Evolutionary conservation across 2,329 filamentous ascomycete genomes (phyloP).

Genomic region (Trichoderma atrobrunneum): DNA sequence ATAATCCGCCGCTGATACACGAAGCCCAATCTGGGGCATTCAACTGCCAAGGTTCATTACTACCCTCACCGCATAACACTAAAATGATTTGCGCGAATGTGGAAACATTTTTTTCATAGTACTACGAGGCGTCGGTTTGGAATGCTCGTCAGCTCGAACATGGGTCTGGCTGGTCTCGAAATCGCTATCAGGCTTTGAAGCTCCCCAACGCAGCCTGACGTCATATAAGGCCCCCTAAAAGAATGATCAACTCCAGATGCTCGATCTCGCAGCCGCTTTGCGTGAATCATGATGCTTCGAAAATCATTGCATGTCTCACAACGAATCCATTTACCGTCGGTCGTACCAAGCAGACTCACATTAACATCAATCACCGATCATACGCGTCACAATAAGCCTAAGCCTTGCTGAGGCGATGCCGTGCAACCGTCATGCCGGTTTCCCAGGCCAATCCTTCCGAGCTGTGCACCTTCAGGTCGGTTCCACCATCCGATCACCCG

Average conservation of each 20-base stretch:
- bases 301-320: background rate
- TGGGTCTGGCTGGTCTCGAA: background rate
- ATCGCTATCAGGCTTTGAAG: background rate
- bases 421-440: slow-evolving; percentile 1
- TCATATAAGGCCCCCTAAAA: slow-evolving; percentile 2
- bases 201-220: slow-evolving; percentile 16
- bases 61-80: background rate
- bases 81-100: background rate
- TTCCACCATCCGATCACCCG: slow-evolving; percentile 9
- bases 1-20: background rate
- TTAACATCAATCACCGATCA: background rate
- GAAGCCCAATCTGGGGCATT: background rate
- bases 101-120: background rate
- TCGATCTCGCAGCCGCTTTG: background rate
- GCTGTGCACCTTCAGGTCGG: background rate
- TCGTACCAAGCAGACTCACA: background rate
- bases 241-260: background rate
- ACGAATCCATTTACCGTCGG: background rate
- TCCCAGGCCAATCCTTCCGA: background rate
- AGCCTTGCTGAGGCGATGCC: background rate
- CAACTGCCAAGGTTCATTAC: background rate
- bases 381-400: slow-evolving; percentile 1
- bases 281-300: slow-evolving; percentile 2
- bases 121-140: background rate
- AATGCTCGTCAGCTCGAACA: background rate